phyloP scores from a whole-genome alignment of 2,329 filamentous ascomycete genomes.

The Trichophyton mentagrophytes region DNA sequence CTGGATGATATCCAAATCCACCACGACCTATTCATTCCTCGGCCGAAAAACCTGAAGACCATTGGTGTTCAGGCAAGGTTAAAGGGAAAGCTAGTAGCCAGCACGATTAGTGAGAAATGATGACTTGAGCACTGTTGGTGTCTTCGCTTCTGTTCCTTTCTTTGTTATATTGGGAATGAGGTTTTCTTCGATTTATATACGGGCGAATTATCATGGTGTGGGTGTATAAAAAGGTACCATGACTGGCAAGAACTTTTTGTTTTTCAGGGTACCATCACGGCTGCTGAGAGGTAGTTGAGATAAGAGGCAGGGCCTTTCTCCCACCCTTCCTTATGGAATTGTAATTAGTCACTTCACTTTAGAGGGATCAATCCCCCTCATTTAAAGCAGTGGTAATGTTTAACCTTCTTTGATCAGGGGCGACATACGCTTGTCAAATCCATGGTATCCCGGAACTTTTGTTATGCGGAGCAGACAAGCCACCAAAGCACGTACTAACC shows the following conservation, averaged over 20 bases:
- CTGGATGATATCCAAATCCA: slow-evolving; percentile 16
- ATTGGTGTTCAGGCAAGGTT: slow-evolving; percentile 8
- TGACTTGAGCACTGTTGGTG: background rate
- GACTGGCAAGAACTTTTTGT: background rate
- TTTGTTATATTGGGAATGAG: background rate
- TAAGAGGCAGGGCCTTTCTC: background rate
- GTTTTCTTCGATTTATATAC: background rate
- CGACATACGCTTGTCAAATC: too few species aligned
- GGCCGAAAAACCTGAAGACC: slow-evolving; percentile 12
- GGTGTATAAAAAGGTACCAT: background rate
- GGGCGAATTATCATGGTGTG: background rate
- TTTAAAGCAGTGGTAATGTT: background rate
- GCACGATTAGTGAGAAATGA: background rate
- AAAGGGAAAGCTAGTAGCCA: background rate
- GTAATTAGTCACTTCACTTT: background rate
- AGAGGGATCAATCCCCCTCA: background rate
- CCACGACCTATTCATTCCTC: slow-evolving; percentile 13
- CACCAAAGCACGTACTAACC: background rate
- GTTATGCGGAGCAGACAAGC: background rate
- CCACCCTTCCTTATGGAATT: background rate
- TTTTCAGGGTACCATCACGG: background rate
- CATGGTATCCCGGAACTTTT: background rate
- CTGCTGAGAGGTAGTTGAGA: background rate
- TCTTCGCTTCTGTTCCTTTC: background rate
- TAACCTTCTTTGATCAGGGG: background rate